phyloP scores from a whole-genome alignment of 495 filamentous ascomycete genomes.

The Achaetomiella virescens region DNA sequence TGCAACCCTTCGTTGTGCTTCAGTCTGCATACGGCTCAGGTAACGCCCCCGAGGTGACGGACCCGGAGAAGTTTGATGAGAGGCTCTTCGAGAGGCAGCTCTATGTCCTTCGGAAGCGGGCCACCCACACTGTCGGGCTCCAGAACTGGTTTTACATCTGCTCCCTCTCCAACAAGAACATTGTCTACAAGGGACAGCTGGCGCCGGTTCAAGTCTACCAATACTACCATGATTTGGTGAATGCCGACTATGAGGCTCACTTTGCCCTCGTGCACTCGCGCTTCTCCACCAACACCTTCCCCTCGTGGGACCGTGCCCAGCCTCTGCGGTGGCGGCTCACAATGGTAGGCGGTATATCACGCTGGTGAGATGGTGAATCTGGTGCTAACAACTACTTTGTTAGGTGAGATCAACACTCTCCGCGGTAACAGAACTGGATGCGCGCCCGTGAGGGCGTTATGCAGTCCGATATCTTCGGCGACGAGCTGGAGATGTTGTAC shows the following conservation, averaged over 20 bases:
- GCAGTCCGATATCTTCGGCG: slow-evolving; percentile 86
- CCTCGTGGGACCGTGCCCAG: slow-evolving; percentile 97
- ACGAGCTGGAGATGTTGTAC: slow-evolving; percentile 86
- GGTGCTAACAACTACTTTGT: slow-evolving; percentile 30
- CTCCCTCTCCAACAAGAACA: slow-evolving; percentile 96
- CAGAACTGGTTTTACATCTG: slow-evolving; percentile 99
- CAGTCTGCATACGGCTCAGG: slow-evolving; percentile 80
- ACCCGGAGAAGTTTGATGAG: slow-evolving; percentile 75
- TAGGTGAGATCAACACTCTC: slow-evolving; percentile 92
- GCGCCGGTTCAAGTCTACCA: slow-evolving; percentile 97
- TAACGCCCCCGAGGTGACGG: slow-evolving; percentile 71
- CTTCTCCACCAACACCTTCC: slow-evolving; percentile 99
- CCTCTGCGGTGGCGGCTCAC: slow-evolving; percentile 94
- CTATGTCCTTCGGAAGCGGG: slow-evolving; percentile 89
- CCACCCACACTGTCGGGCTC: slow-evolving; percentile 87
- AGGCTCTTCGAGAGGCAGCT: slow-evolving; percentile 86
- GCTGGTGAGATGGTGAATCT: slow-evolving; percentile 5
- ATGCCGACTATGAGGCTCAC: slow-evolving; percentile 95
- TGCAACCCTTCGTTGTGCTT: slow-evolving; percentile 94
- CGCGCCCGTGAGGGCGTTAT: slow-evolving; percentile 93
- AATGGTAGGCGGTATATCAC: slow-evolving; percentile 58
- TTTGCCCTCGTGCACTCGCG: slow-evolving; percentile 97
- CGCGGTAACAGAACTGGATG: slow-evolving; percentile 99
- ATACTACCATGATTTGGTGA: slow-evolving; percentile 97
- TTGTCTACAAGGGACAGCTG: slow-evolving; percentile 98